Base-by-base conservation (phyloP, 1,284 basidiomycete genomes). In the Sporisorium reilianum region DNA sequence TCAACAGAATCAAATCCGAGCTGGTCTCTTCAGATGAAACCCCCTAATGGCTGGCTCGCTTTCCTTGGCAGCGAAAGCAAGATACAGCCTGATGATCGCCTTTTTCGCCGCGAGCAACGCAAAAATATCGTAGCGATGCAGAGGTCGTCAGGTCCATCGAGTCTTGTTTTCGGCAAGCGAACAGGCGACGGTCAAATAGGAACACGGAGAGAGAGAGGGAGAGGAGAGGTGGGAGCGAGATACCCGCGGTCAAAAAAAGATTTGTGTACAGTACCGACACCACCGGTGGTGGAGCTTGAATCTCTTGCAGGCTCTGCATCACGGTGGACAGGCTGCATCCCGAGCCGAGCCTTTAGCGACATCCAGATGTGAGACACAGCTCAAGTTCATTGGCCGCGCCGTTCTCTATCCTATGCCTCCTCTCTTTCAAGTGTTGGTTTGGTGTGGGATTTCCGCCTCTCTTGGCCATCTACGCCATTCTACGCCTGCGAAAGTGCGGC, bases 381-480 rank as follows among this genome's bases (percentile, higher is more conserved):
- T 41, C 38, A 20, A 41, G 2, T 38, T n/a, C 36, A n/a, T n/a
- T 38, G 36, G 18, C 36, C 36, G 36, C 36, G 36, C 16, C 34
- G 6, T 12, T 9, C 34, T 36, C 34, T 36, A 38, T n/a, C 5
- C 34, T 11, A 34, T 12, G 32, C 32, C 7, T 34, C 10, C n/a
- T 2, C 16, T n/a, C n/a, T 20, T n/a, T 38, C 7, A 3, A 41
- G n/a, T 41, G 38, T 41, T n/a, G 38, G 38, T 20, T 20, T 20
- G 46, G 26, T 16, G n/a, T n/a, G n/a, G n/a, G 16, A 30, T 28
- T n/a, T 28, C 10, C 18, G 14, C 25, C 18, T 16, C 28, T 20
- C 6, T 12, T 16, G 20, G 18, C 28, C 46, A 46, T 48, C n/a
- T 30, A 30, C 46, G 46, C 46, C 46, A 48, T 28, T 48, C 46